Evolutionary conservation across 1,139 yeast genomes (phyloP).

Genomic region (Debaryomyces singareniensis): DNA sequence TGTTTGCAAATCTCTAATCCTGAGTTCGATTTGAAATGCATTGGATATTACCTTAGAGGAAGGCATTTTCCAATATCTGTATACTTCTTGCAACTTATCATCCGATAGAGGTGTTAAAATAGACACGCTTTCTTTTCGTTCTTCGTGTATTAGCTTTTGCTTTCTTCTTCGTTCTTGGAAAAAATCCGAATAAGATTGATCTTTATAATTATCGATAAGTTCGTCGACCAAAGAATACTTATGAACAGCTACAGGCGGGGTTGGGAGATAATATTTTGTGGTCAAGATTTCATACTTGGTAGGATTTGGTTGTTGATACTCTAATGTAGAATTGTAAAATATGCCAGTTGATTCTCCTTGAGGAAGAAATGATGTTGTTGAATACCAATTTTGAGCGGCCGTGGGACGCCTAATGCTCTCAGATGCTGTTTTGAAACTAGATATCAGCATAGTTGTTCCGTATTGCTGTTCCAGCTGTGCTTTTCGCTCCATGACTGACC

Average conservation of each 20-base stretch:
- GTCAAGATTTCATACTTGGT: constrained; percentile 12
- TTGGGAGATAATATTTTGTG: constrained; percentile 12
- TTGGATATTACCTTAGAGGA: constrained; percentile 17
- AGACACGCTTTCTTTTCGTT: constrained; percentile 10
- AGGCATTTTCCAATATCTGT: constrained; percentile 16
- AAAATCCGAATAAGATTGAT: constrained; percentile 11
- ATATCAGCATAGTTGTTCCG: background rate
- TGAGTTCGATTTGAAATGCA: constrained; percentile 49
- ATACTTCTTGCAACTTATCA: constrained; percentile 16
- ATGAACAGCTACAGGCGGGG: constrained; percentile 10
- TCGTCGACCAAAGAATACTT: constrained; percentile 12
- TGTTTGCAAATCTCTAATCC: constrained; percentile 63
- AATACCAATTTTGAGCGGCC: too few relatives aligned
- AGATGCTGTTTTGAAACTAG: too few relatives aligned
- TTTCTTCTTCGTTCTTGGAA: constrained; percentile 7
- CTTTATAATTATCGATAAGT: constrained; percentile 12
- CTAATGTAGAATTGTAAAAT: too few relatives aligned
- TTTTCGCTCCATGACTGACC: background rate
- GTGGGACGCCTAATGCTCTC: too few relatives aligned
- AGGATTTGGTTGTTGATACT: background rate
- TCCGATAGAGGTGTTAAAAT: constrained; percentile 10
- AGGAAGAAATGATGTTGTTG: too few relatives aligned
- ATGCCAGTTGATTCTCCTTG: too few relatives aligned
- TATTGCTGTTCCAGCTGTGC: background rate
- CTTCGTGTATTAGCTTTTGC: constrained; percentile 7